Evolutionary conservation across 805 yeast genomes (phyloP), one percentile per base, ranked within the genome.

Genomic region (Hanseniaspora taiwanica): DNA sequence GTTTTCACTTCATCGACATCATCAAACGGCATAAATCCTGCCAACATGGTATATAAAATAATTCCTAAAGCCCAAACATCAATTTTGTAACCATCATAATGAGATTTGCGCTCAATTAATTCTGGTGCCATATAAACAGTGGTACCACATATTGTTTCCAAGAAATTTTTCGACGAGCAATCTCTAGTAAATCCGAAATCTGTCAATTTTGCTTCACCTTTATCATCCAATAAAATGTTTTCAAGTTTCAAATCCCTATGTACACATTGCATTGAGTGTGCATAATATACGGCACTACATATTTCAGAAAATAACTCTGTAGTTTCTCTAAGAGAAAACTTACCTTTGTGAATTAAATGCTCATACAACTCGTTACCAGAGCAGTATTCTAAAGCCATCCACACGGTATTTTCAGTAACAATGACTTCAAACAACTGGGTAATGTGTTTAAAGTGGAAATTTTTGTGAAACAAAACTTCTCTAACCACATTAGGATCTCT

Each of bases 61-160:
- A 91, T 74, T 1, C 98, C 98, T 46, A 89, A 60, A 0, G 96
- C 75, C 98, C 98, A 89, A 6, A 82, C 76, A 55, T 89, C 98
- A 2, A 78, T 76, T 49, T 80, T 78, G 47, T 74, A 70, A 0
- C 96, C 97, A 33, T 76, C 76, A 56, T 86, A 86, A 36, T 77
- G 76, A 44, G 73, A 70, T 49, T 72, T 76, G 45, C 76, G 69
- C 41, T 66, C 64, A 14, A 87, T 64, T 45, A 91, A 65, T 55
- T 89, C 98, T 0, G 98, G 98, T 0, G 98, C 96, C 95, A 89
- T 87, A 56, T 89, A 89, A 3, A 85, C 93, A 1, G 86, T 76
- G 0, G 97, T 89, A 2, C 98, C 98, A 60, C 98, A 89, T 1
- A 86, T 68, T 0, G 96, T 91, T 38, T 79, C 81, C 1, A 82